Evolutionary conservation across 2,329 filamentous ascomycete species (phyloP).

Genomic region (Aureobasidium melanogenum): DNA sequence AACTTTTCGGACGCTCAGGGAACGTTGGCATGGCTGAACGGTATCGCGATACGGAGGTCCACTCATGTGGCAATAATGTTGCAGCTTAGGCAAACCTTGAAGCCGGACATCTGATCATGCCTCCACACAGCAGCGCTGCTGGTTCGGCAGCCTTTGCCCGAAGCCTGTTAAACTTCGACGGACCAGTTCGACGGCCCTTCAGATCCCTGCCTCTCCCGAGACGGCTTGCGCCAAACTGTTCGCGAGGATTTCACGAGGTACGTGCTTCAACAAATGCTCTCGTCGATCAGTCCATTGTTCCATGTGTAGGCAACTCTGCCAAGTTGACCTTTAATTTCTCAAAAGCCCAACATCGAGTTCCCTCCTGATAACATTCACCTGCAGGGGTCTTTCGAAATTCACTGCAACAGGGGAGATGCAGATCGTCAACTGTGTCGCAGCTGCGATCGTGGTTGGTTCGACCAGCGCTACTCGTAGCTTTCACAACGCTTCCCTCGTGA

Average conservation of each 20-base stretch:
- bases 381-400: neutral
- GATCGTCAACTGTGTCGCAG: slow-evolving; percentile 5
- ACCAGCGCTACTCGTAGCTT: neutral
- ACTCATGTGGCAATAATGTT: neutral
- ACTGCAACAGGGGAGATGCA: neutral
- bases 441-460: neutral
- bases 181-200: neutral
- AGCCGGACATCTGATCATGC: neutral
- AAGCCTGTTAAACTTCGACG: neutral
- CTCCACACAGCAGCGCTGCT: neutral
- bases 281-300: neutral
- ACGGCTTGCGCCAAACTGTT: neutral
- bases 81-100: neutral
- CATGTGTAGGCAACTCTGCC: neutral
- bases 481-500: neutral
- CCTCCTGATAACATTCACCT: neutral
- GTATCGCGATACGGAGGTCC: neutral
- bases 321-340: neutral
- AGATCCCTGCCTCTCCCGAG: neutral
- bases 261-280: neutral
- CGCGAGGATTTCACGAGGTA: neutral
- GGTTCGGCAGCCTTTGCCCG: neutral
- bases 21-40: neutral
- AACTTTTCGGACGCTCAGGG: neutral
- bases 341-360: neutral